Conservation (phyloP, 352 stramenopile species). For the Hyphochytrium catenoides region DNA sequence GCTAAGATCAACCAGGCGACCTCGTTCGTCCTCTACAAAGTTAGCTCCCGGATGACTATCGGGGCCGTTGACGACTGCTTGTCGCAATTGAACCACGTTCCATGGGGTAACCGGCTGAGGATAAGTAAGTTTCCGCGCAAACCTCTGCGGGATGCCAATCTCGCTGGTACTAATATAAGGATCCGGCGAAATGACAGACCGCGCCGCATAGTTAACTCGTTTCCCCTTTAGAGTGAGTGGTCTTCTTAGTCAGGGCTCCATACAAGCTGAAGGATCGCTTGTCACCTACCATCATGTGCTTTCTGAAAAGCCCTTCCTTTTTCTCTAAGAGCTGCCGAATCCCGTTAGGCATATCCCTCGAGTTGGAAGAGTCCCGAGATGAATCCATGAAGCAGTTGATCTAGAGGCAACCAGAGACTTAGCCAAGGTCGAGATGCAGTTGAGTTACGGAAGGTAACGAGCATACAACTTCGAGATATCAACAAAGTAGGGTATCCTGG, state of each 20-base stretch:
- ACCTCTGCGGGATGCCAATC: slow-evolving; percentile 92
- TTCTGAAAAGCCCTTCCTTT: slow-evolving; percentile 99
- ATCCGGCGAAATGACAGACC: slow-evolving; percentile 97
- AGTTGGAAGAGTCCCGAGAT: slow-evolving; percentile 54
- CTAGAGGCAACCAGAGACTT: too few species aligned
- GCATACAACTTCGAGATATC: too few species aligned
- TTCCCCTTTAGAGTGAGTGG: too few species aligned
- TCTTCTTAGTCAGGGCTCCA: too few species aligned
- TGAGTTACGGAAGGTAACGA: too few species aligned
- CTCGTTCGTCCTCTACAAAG: slow-evolving; percentile 85
- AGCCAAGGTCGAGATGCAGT: too few species aligned
- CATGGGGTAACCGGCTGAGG: slow-evolving; percentile 90
- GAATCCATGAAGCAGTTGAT: slow-evolving; percentile 55
- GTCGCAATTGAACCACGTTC: slow-evolving; percentile 91
- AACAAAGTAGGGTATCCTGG: too few species aligned
- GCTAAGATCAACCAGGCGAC: slow-evolving; percentile 73
- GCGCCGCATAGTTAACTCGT: slow-evolving; percentile 96
- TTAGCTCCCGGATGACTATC: slow-evolving; percentile 89
- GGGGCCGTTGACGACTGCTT: slow-evolving; percentile 85
- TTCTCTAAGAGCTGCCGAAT: slow-evolving; percentile 97
- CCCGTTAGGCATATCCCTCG: slow-evolving; percentile 43
- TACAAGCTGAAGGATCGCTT: slow-evolving; percentile 1
- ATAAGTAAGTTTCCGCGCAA: slow-evolving; percentile 94
- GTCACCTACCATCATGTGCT: slow-evolving; percentile 69
- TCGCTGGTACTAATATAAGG: slow-evolving; percentile 99